Evolutionary conservation across 805 yeast genomes (phyloP).

Genomic region (Saccharomycopsis sp.): DNA sequence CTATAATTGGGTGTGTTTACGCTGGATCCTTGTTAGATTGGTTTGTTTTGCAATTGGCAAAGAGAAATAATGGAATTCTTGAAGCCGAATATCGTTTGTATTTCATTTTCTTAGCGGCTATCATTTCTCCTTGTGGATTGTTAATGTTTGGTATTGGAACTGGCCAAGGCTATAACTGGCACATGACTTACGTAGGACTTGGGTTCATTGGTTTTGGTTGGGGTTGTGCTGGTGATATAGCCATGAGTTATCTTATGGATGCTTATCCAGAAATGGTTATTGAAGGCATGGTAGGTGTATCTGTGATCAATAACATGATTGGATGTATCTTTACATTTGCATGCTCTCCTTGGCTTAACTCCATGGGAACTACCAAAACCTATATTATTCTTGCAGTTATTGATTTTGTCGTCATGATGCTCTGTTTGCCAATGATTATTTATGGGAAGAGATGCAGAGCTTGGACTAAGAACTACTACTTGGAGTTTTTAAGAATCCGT

Average conservation of each 20-base stretch:
- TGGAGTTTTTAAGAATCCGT: slow-evolving; percentile 46
- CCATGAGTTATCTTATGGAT: slow-evolving; percentile 62
- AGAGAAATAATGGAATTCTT: slow-evolving; percentile 50
- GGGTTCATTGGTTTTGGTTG: slow-evolving; percentile 64
- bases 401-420: slow-evolving; percentile 50
- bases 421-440: slow-evolving; percentile 49
- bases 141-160: slow-evolving; percentile 63
- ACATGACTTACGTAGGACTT: slow-evolving; percentile 50
- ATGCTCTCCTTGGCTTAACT: slow-evolving; percentile 54
- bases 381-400: slow-evolving; percentile 56
- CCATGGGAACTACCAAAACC: slow-evolving; percentile 50
- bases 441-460: slow-evolving; percentile 56
- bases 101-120: slow-evolving; percentile 47
- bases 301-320: slow-evolving; percentile 54
- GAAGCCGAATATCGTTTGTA: slow-evolving; percentile 63
- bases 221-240: slow-evolving; percentile 67
- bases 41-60: slow-evolving; percentile 56
- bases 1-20: slow-evolving; percentile 57
- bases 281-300: slow-evolving; percentile 67
- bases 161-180: slow-evolving; percentile 47
- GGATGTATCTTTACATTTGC: slow-evolving; percentile 63
- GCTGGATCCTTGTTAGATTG: slow-evolving; percentile 57
- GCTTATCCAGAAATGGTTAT: slow-evolving; percentile 62
- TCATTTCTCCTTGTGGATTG: slow-evolving; percentile 57
- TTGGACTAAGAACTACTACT: slow-evolving; percentile 52